These are phyloP conservation scores for Pleoardoris graminearum DNA, from an alignment of 2,329 filamentous ascomycete species.

Conservation along the genomic window DNA sequence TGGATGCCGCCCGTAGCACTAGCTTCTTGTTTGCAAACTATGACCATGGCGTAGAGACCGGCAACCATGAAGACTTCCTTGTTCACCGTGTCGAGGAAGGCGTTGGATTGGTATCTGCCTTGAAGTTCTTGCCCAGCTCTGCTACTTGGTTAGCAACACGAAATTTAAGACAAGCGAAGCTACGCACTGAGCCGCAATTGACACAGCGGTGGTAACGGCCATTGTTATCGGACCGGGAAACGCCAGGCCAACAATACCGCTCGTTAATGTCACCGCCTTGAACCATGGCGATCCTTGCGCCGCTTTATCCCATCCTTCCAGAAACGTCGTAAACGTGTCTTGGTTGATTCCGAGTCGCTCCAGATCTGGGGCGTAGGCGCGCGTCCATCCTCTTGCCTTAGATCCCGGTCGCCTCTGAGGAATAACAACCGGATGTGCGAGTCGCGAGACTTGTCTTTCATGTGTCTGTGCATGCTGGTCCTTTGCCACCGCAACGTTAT, in stretches of 20 bases:
- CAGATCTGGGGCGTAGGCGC: conserved; percentile 58
- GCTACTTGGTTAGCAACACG: conserved; percentile 48
- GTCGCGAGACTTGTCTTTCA: background rate
- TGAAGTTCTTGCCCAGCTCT: conserved; percentile 50
- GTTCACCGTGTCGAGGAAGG: conserved; percentile 61
- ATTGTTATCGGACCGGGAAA: conserved; percentile 11
- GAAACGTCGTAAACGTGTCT: conserved; percentile 53
- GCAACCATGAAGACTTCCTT: conserved; percentile 60
- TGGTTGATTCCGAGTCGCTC: conserved; percentile 54
- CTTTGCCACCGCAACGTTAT: conserved; percentile 1
- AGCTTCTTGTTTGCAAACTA: conserved; percentile 57
- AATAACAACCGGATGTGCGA: conserved; percentile 52
- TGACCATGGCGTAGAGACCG: conserved; percentile 59
- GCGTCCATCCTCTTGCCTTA: conserved; percentile 55
- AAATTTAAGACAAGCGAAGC: conserved; percentile 39
- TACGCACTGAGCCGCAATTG: conserved; percentile 29
- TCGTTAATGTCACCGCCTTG: conserved; percentile 12
- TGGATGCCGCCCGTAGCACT: conserved; percentile 40
- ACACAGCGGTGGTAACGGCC: conserved; percentile 13
- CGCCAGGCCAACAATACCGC: conserved; percentile 6
- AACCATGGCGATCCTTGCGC: conserved; percentile 38
- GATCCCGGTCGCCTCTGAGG: conserved; percentile 57
- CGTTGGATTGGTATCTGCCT: conserved; percentile 50
- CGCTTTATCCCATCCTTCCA: conserved; percentile 53
- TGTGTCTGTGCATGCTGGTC: background rate